phyloP scores from a whole-genome alignment of 1,284 basidiomycete genomes.

The Mycena citricolor region DNA sequence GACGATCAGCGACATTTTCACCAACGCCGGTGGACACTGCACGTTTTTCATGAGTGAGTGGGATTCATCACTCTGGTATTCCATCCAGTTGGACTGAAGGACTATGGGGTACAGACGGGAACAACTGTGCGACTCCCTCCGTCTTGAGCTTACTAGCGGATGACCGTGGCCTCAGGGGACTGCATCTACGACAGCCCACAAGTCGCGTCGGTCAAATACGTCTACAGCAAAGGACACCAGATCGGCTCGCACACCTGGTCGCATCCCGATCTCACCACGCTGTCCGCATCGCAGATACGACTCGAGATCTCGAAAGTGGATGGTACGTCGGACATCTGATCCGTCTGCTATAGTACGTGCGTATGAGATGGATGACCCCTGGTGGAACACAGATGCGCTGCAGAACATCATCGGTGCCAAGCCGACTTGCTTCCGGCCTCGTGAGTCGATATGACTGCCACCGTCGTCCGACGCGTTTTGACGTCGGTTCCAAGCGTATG shows the following conservation, averaged over 20 bases:
- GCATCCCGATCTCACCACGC: slow-evolving; percentile 43
- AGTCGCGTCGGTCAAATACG: slow-evolving; percentile 32
- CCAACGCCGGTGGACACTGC: slow-evolving; percentile 35
- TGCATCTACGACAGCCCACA: slow-evolving; percentile 50
- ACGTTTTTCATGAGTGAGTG: slow-evolving; percentile 59
- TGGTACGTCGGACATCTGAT: background rate
- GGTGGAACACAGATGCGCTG: slow-evolving; percentile 6
- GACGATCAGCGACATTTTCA: slow-evolving; percentile 24
- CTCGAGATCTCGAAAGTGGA: slow-evolving; percentile 5
- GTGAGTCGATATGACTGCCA: no score
- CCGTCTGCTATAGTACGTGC: no score
- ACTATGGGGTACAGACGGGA: slow-evolving; percentile 33
- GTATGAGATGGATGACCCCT: background rate
- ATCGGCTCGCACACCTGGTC: slow-evolving; percentile 58
- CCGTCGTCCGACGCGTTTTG: no score
- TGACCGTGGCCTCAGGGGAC: slow-evolving; percentile 24
- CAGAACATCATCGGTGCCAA: slow-evolving; percentile 15
- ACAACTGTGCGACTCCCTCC: slow-evolving; percentile 32
- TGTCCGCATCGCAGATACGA: slow-evolving; percentile 2
- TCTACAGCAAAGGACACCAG: slow-evolving; percentile 44
- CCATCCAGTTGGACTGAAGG: background rate
- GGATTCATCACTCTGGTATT: background rate
- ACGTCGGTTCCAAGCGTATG: no score
- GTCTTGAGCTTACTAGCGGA: background rate
- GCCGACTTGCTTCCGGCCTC: slow-evolving; percentile 14